These are phyloP conservation scores for Eucalyptus marginata DNA, from an alignment of 345 rosid genomes.

Conservation along the genomic window DNA sequence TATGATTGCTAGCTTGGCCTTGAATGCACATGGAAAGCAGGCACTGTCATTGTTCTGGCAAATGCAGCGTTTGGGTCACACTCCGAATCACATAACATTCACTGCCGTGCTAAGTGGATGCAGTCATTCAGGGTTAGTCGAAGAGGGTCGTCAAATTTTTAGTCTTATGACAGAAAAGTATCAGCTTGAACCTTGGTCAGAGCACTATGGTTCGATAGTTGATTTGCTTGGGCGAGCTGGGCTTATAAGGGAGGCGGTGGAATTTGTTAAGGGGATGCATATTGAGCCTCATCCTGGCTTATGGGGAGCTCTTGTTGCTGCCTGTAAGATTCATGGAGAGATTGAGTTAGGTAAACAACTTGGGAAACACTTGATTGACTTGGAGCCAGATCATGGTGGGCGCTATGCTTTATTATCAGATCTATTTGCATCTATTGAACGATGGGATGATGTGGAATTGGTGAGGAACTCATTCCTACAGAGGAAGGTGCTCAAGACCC, in stretches of 20 bases:
- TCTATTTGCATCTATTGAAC: not conserved
- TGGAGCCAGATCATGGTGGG: conserved; percentile 14
- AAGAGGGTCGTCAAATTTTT: conserved; percentile 16
- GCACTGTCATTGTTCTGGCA: conserved; percentile 10
- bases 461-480: not conserved
- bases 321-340: conserved; percentile 25
- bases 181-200: conserved; percentile 6
- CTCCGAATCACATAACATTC: conserved; percentile 13
- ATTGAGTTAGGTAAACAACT: not conserved
- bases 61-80: conserved; percentile 5
- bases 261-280: conserved; percentile 17
- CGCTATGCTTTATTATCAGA: conserved; percentile 9
- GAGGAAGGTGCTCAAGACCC: conserved; percentile 1
- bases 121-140: conserved; percentile 22
- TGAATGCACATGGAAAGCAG: conserved; percentile 15
- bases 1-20: conserved; percentile 18
- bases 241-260: conserved; percentile 11
- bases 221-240: conserved; percentile 29
- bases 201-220: conserved; percentile 22
- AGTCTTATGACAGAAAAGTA: conserved; percentile 6
- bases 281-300: conserved; percentile 17
- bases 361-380: conserved; percentile 2
- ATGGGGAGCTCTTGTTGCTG: conserved; percentile 23
- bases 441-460: conserved; percentile 3
- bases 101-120: conserved; percentile 22